Base-by-base conservation (phyloP, 202 grass and related monocot species). In the Zizania palustris region DNA sequence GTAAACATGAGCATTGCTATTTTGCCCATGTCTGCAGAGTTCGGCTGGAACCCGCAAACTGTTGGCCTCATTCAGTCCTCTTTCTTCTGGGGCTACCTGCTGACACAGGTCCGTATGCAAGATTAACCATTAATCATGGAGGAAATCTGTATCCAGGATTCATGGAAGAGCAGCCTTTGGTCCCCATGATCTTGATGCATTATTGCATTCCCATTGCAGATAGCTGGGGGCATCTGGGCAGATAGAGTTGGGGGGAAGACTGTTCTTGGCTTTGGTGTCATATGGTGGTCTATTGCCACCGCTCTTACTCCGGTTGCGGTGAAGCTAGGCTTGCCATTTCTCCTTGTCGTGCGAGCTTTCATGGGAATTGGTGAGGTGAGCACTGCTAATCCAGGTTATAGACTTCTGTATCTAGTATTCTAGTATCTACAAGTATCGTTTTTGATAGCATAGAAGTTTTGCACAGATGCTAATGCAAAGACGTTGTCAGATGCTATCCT, bases 1-100 rank as follows among this genome's bases (percentile, higher is more conserved):
- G 93, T 98, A 51, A 98, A 98, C 82, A 98, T 98, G 96, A 98
- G 96, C 89, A 98, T 98, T 75, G 96, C 96, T 34, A 95, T 98
- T 73, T 83, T 98, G 72, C 91, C 96, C 18, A 98, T 95, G 91
- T 95, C 96, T 1, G 89, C 85, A 39, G 91, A 98, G 69, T 95
- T 38, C 61, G 85, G 85, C 69, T 98, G 96, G 96, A 92, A 88
- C 75, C 91, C 96, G 33, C 82, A 90, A 54, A 98, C 91, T 39
- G 91, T 98, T 7, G 96, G 91, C 39, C 88, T 98, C 60, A 76
- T 98, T 34, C 91, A 95, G 72, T 98, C 96, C 10, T 98, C 96
- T 65, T 98, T 98, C 67, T 98, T 98, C 81, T 98, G 96, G 96
- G 96, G 96, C 63, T 98, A 98, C 81, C 91, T 98, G 39, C 89